Conservation (phyloP, 2,329 filamentous ascomycete species). For the Chaetomiaceae sp. region DNA sequence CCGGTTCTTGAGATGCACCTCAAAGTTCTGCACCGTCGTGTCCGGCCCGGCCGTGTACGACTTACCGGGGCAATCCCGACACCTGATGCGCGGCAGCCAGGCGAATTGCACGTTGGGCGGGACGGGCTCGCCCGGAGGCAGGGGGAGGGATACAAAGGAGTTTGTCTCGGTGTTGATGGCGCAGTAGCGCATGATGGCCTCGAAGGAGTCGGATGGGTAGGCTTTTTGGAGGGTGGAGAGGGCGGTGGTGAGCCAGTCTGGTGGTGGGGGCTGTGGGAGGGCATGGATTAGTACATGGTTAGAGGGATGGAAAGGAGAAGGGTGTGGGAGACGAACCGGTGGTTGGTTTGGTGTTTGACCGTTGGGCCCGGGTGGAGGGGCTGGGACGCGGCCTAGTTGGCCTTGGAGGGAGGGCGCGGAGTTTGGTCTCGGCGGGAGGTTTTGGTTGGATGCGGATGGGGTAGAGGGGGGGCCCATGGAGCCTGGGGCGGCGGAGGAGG, state of each 20-base stretch:
- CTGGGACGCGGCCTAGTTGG: slow-evolving; percentile 64
- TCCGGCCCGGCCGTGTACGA: slow-evolving; percentile 87
- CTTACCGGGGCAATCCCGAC: slow-evolving; percentile 88
- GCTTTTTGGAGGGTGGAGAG: slow-evolving; percentile 65
- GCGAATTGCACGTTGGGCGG: slow-evolving; percentile 68
- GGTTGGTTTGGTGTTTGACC: slow-evolving; percentile 25
- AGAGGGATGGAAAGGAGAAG: slow-evolving; percentile 22
- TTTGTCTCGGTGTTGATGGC: slow-evolving; percentile 71
- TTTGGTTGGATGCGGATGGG: slow-evolving; percentile 34
- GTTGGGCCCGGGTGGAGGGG: slow-evolving; percentile 43
- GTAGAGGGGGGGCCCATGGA: slow-evolving; percentile 51
- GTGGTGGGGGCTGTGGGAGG: slow-evolving; percentile 66
- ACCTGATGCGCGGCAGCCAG: slow-evolving; percentile 85
- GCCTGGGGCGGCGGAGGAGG: slow-evolving; percentile 39
- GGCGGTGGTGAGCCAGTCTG: slow-evolving; percentile 75
- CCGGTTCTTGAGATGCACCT: slow-evolving; percentile 84
- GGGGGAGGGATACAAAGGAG: slow-evolving; percentile 50
- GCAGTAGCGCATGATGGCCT: slow-evolving; percentile 86
- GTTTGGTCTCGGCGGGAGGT: slow-evolving; percentile 25
- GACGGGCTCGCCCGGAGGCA: slow-evolving; percentile 41
- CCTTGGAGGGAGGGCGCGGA: slow-evolving; percentile 40
- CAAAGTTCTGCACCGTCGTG: slow-evolving; percentile 82
- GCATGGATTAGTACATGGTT: slow-evolving; percentile 14
- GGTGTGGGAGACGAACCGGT: slow-evolving; percentile 51
- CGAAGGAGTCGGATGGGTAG: slow-evolving; percentile 80